These are phyloP conservation scores for Endotrypanum monterogeii DNA, from an alignment of 208 protist species.

Conservation along the genomic window DNA sequence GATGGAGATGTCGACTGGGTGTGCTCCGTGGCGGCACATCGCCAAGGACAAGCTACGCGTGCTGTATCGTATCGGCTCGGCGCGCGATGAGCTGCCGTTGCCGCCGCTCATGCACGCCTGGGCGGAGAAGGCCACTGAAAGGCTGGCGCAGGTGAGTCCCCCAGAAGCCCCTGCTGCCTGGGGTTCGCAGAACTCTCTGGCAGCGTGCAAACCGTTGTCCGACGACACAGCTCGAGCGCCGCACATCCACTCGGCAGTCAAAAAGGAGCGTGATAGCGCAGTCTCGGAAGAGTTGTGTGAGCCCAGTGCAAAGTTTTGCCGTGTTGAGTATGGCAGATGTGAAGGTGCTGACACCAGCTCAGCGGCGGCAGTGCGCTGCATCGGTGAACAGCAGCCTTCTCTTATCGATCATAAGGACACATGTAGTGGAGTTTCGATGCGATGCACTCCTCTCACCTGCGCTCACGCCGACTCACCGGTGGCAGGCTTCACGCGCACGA, in stretches of 20 bases:
- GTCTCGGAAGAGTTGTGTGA: neutral
- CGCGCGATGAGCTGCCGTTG: slow-evolving; percentile 60
- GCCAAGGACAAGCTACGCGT: slow-evolving; percentile 56
- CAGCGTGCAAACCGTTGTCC: neutral
- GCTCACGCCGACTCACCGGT: neutral
- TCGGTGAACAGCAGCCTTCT: neutral
- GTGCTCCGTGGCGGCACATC: slow-evolving; percentile 72
- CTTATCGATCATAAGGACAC: neutral
- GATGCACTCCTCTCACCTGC: neutral
- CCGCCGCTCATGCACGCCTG: slow-evolving; percentile 55
- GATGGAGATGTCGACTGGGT: slow-evolving; percentile 81
- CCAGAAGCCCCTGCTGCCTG: neutral
- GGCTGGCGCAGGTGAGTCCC: slow-evolving; percentile 22
- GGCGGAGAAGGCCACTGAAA: slow-evolving; percentile 42
- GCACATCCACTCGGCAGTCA: neutral
- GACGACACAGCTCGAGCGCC: neutral
- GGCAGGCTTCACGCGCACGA: neutral
- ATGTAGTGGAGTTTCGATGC: neutral
- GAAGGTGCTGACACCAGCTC: neutral
- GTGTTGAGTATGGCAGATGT: neutral
- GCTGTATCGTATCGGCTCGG: slow-evolving; percentile 59
- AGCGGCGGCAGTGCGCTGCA: neutral
- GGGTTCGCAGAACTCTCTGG: slow-evolving; percentile 1
- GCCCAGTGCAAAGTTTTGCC: neutral
- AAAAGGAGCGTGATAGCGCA: neutral